Evolutionary conservation across 2,329 filamentous ascomycete species (phyloP).

Genomic region (Trichophaea hybrida): DNA sequence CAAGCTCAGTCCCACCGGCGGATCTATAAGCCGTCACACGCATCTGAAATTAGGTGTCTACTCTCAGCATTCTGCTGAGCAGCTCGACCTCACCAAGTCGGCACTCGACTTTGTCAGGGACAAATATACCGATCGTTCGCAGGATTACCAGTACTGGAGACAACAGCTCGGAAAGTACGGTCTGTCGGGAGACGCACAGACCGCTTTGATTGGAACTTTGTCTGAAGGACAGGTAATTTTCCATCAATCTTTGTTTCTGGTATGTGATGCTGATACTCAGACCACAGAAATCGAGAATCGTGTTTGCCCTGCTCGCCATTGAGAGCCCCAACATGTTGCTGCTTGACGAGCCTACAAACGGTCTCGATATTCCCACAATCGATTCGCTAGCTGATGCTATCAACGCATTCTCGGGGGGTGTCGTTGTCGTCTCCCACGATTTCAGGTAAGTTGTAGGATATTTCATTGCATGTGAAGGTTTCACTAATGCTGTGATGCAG

Average conservation of each 20-base stretch:
- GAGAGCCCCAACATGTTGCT: conserved; percentile 95
- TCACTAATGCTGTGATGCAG: conserved; percentile 35
- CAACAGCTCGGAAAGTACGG: conserved; percentile 94
- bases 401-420: conserved; percentile 89
- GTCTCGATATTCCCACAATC: conserved; percentile 96
- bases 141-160: conserved; percentile 99
- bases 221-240: conserved; percentile 63
- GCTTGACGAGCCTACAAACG: conserved; percentile 97
- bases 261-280: background rate
- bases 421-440: conserved; percentile 95
- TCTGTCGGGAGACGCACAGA: conserved; percentile 83
- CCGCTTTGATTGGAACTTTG: conserved; percentile 90
- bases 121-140: conserved; percentile 75
- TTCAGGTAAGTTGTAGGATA: conserved; percentile 61
- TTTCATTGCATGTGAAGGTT: background rate
- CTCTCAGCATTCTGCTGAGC: conserved; percentile 95
- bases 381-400: conserved; percentile 96
- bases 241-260: background rate
- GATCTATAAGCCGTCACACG: conserved; percentile 77
- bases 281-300: conserved; percentile 68
- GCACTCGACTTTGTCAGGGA: conserved; percentile 94
- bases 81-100: conserved; percentile 95
- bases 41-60: conserved; percentile 98
- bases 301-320: conserved; percentile 90
- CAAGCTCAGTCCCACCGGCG: conserved; percentile 71